Conservation (phyloP, 2,329 filamentous ascomycete genomes). For the Apiospora hydei region DNA sequence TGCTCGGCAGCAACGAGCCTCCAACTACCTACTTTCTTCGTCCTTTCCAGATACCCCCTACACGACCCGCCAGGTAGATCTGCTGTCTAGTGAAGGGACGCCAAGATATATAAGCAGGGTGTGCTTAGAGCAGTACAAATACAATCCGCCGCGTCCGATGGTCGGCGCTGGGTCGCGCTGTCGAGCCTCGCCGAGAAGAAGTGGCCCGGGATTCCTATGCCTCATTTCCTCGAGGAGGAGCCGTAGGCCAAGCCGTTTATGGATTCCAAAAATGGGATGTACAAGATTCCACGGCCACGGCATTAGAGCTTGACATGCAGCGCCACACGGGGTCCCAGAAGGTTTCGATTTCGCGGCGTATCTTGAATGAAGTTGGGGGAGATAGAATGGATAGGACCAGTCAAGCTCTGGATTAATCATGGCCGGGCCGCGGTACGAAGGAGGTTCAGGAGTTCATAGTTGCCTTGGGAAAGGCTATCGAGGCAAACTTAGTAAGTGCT, state of each 20-base stretch:
- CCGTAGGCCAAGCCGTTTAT: not conserved
- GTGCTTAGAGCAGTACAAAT: not conserved
- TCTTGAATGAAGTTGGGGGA: not conserved
- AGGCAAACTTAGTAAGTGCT: not conserved
- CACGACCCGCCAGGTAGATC: not conserved
- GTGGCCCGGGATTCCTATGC: not conserved
- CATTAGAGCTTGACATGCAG: not conserved
- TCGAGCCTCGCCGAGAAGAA: not conserved
- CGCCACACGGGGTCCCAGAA: not conserved
- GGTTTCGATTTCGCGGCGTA: not conserved
- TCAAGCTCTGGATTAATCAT: conserved; percentile 14
- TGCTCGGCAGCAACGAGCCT: not conserved
- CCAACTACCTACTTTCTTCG: not conserved
- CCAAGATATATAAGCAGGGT: not conserved
- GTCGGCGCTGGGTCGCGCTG: not conserved
- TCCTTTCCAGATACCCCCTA: not conserved
- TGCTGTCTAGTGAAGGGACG: not conserved
- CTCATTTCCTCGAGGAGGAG: not conserved
- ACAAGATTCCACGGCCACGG: not conserved
- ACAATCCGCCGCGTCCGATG: not conserved
- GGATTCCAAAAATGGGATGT: not conserved
- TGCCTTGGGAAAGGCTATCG: not conserved
- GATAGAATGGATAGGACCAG: no score
- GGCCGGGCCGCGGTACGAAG: not conserved
- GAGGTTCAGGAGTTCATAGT: not conserved